Evolutionary conservation across 108 stramenopile genomes (phyloP).

Genomic region (Bacterosira constricta): DNA sequence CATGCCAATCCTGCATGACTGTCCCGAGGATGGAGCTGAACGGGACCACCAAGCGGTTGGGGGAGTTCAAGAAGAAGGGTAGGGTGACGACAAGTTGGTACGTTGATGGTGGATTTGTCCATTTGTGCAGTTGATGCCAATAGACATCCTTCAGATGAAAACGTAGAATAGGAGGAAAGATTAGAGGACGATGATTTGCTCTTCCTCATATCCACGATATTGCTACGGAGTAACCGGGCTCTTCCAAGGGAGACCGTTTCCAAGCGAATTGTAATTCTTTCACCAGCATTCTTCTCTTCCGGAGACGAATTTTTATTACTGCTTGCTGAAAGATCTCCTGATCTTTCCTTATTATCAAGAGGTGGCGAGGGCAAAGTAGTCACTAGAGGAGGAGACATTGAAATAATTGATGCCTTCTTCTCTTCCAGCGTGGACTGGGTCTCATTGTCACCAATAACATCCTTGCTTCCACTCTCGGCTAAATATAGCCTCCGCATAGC

Average conservation of each 20-base stretch:
- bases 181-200: not conserved
- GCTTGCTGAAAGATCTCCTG: not conserved
- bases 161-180: not conserved
- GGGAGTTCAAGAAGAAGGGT: slow-evolving; percentile 55
- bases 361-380: not conserved
- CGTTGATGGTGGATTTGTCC: not conserved
- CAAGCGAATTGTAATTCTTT: not conserved
- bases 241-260: slow-evolving; percentile 21
- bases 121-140: not conserved
- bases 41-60: slow-evolving; percentile 53
- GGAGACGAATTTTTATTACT: not conserved
- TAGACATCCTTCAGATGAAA: not conserved
- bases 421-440: not conserved
- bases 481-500: not conserved
- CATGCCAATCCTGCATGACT: slow-evolving; percentile 59
- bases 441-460: not conserved
- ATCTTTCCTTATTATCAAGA: not conserved
- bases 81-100: slow-evolving; percentile 33
- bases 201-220: not conserved
- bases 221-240: slow-evolving; percentile 16
- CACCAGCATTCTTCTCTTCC: not conserved
- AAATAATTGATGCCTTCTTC: not conserved
- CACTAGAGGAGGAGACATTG: not conserved
- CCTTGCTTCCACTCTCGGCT: not conserved
- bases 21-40: slow-evolving; percentile 67